These are phyloP conservation scores for Venturia aucupariae DNA, from an alignment of 2,329 filamentous ascomycete genomes.

Conservation along the genomic window DNA sequence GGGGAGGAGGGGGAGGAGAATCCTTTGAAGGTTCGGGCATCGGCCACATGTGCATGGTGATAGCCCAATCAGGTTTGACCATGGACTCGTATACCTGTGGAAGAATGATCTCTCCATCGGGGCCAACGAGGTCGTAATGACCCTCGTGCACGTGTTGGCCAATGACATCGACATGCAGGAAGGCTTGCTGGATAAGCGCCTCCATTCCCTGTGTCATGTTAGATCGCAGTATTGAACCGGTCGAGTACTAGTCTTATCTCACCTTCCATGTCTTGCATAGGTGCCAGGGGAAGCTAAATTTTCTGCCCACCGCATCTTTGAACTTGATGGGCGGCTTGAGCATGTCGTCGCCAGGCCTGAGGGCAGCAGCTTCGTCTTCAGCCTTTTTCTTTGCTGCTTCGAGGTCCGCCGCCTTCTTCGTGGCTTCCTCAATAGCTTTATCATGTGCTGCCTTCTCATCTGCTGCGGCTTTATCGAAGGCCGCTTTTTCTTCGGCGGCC, in stretches of 20 bases:
- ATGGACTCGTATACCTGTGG: conserved; percentile 41
- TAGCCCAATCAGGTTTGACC: conserved; percentile 39
- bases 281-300: conserved; percentile 86
- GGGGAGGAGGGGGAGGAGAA: not conserved
- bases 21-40: conserved; percentile 28
- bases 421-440: conserved; percentile 27
- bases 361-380: conserved; percentile 30
- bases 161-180: conserved; percentile 37
- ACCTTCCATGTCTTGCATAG: conserved; percentile 78
- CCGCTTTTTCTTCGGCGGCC: conserved; percentile 27
- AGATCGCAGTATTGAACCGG: not conserved
- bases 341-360: conserved; percentile 39
- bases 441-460: conserved; percentile 19
- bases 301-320: conserved; percentile 83
- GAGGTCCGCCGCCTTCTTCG: conserved; percentile 29
- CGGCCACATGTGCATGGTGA: conserved; percentile 43
- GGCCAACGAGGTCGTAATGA: conserved; percentile 39
- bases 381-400: conserved; percentile 44
- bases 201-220: conserved; percentile 35
- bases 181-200: conserved; percentile 40
- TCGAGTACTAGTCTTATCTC: conserved; percentile 30
- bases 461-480: conserved; percentile 21
- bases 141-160: conserved; percentile 37
- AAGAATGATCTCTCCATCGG: conserved; percentile 40
- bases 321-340: conserved; percentile 72